Evolutionary conservation across 129 eudicot genomes (phyloP).

Genomic region (Smallanthus sonchifolius): DNA sequence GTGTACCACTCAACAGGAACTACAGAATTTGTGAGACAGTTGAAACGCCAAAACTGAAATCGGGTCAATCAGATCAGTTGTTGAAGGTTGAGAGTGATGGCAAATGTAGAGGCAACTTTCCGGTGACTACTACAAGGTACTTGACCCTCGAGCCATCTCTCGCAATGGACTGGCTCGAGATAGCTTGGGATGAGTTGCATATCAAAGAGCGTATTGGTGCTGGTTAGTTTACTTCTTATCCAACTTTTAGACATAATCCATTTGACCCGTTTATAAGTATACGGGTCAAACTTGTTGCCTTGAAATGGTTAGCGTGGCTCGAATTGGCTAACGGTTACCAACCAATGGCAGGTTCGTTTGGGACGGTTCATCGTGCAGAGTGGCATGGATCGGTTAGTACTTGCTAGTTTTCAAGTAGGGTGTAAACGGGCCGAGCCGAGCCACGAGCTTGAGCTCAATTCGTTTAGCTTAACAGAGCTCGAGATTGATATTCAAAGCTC

Average conservation of each 20-base stretch:
- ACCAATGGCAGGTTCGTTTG: slow-evolving; percentile 69
- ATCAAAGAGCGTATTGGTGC: slow-evolving; percentile 97
- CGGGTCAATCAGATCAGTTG: slow-evolving; percentile 29
- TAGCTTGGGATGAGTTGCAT: slow-evolving; percentile 90
- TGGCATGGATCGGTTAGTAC: slow-evolving; percentile 98
- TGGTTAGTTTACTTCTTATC: slow-evolving; percentile 37
- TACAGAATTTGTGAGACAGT: slow-evolving; percentile 24
- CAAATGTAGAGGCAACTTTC: slow-evolving; percentile 37
- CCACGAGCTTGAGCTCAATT: no score
- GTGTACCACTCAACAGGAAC: slow-evolving; percentile 21
- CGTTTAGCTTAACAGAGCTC: no score
- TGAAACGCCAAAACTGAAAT: slow-evolving; percentile 27
- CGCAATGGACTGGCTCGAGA: slow-evolving; percentile 97
- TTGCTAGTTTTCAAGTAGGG: no score
- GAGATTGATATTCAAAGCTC: no score
- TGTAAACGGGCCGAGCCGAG: no score
- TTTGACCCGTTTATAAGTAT: neutral
- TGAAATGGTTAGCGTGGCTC: neutral
- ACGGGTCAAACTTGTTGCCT: neutral
- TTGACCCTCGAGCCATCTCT: slow-evolving; percentile 89
- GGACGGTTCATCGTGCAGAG: slow-evolving; percentile 97
- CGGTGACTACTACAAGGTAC: slow-evolving; percentile 54
- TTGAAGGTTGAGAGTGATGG: slow-evolving; percentile 36
- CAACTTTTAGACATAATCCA: neutral
- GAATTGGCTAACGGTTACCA: slow-evolving; percentile 5